Base-by-base conservation (phyloP, 768 basidiomycete species). In the Hypholoma fasciculare region DNA sequence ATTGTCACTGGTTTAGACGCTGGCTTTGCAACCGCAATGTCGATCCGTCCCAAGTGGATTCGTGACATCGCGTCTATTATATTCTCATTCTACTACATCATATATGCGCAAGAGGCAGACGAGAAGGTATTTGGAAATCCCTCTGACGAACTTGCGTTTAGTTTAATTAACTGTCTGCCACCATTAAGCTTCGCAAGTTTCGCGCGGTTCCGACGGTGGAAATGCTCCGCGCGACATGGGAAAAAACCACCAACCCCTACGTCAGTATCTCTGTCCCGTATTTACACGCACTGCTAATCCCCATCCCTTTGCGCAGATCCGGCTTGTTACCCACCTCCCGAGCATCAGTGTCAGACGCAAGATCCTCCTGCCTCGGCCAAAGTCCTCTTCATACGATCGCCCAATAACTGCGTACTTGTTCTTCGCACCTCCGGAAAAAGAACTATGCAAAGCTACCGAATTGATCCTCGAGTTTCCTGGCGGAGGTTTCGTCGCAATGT, bases 401-500 rank as follows among this genome's bases (percentile, higher is more conserved):
- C 94, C 96, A 7, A 89, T 98, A 59, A 88, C 87, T 26, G 88
- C 82, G 0, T 87, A 87, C 72, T 76, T 99, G 3, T 98, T 89
- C 77, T 98, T 92, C 74, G 78, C 86, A 42, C 86, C 84, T 3
- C 80, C 85, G 8, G 85, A 86, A 58, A 72, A 74, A 23, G 83
- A 89, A 59, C 77, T 96, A 39, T 77, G 79, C 26, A 76, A 81
- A 44, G 76, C 85, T 13, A 90, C 85, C 9, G 93, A 98, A 65
- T 77, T 98, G 20, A 88, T 98, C 39, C 76, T 98, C 26, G 97
- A 98, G 68, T 87, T 92, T 56, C 96, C 97, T 13, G 97, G 97
- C 4, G 97, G 97, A 6, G 97, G 97, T 0, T 99, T 98, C 71
- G 88, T 98, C 50, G 91, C 94, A 20, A 97, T 98, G 95, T 84